phyloP scores from a whole-genome alignment of 805 yeast species.

The Starmera quercuum region DNA sequence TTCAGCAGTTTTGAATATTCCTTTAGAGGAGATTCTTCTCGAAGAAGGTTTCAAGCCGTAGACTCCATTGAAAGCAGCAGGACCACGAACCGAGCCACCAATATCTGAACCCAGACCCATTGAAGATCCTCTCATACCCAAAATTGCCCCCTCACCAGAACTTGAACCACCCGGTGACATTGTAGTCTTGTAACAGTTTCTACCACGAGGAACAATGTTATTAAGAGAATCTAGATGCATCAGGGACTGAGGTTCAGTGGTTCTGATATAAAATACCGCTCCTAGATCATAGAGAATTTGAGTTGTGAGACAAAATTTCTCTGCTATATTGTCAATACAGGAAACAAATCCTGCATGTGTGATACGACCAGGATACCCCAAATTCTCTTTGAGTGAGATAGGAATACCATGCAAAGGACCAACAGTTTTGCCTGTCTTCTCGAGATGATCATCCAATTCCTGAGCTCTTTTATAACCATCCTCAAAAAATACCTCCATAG shows the following conservation, averaged over 20 bases:
- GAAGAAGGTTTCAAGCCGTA: constrained; percentile 52
- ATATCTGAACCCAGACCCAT: constrained; percentile 61
- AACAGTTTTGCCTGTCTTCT: constrained; percentile 39
- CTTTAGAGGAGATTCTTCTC: constrained; percentile 35
- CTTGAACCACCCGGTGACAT: constrained; percentile 58
- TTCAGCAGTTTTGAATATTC: constrained; percentile 27
- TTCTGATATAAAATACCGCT: constrained; percentile 51
- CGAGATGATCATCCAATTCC: constrained; percentile 45
- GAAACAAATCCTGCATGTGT: constrained; percentile 59
- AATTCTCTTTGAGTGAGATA: constrained; percentile 59
- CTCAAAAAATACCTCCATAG: constrained; percentile 53
- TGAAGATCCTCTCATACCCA: constrained; percentile 46
- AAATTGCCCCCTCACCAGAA: constrained; percentile 59
- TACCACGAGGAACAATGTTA: constrained; percentile 45
- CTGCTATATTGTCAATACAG: constrained; percentile 37
- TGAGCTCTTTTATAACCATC: constrained; percentile 52
- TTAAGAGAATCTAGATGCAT: constrained; percentile 59
- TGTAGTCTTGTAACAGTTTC: constrained; percentile 45
- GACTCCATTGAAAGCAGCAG: constrained; percentile 52
- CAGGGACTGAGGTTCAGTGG: constrained; percentile 55
- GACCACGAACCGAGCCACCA: constrained; percentile 58
- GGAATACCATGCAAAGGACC: constrained; percentile 72
- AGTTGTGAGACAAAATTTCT: constrained; percentile 35
- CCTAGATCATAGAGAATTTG: constrained; percentile 29
- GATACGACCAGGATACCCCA: constrained; percentile 44